Base-by-base conservation (phyloP, 2,329 filamentous ascomycete genomes). In the Huntiella moniliformis region DNA sequence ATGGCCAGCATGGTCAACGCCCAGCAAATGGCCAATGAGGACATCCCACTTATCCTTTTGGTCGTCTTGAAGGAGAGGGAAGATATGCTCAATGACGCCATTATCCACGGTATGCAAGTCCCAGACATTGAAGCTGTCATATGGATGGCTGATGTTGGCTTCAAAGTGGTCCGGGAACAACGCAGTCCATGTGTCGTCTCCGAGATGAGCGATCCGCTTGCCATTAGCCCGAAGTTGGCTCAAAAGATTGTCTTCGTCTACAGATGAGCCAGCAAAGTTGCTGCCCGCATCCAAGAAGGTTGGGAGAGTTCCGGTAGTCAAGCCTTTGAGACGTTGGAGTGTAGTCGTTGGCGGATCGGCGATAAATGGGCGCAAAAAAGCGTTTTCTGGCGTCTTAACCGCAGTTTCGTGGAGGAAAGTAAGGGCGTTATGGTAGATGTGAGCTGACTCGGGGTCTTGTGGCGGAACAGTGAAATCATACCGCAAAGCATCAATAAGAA, bases 81-180 rank as follows among this genome's bases (percentile, higher is more conserved):
- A 81, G 5, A 98, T 77, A 61, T 96, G 82, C 54, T 93, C 82
- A 10, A 79, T 81, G 17, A 98, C 91, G 1, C 91, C 91, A 56
- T 95, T 88, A 58, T 98, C 91, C 2, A 98, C 83, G 0, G 91
- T 96, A 60, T 96, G 86, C 55, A 98, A 63, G 60, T 98, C 91
- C 85, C 86, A 95, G 5, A 96, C 91, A 57, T 96, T 95, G 65
- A 98, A 93, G 51, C 88, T 96, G 59, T 96, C 88, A 60, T 94
- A 98, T 0, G 91, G 76, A 54, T 71, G 75, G 54, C 87, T 94
- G 47, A 95, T 74, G 47, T 88, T 82, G 6, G 77, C 66, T 59
- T 94, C 79, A 56, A 98, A 98, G 60, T 92, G 86, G n/a, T 72
- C 83, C 0, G 91, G 91, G 58, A 96, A 98, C 12, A 98, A 67